Conservation (phyloP, 2,329 filamentous ascomycete species). For the Fusarium multiceps region DNA sequence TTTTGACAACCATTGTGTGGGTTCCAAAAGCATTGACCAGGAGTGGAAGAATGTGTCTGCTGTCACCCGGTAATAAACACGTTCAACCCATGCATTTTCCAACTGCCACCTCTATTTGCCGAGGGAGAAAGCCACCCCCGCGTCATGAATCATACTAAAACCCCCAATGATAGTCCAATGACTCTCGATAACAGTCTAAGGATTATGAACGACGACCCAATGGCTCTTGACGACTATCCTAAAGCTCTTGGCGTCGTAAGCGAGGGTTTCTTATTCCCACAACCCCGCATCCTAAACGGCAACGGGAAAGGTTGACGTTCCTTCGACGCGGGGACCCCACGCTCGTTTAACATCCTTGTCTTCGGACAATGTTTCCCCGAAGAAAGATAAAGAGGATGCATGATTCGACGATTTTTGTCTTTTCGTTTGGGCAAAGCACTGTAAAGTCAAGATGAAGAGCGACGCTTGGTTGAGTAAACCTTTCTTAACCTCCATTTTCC, state of each 20-base stretch:
- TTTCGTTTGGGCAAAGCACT: fast-evolving
- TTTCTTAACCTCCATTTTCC: constrained; percentile 53
- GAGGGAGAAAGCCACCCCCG: constrained; percentile 30
- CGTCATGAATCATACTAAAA: constrained; percentile 8
- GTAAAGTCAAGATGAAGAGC: constrained; percentile 38
- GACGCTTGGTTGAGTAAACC: constrained; percentile 52
- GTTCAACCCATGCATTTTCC: background rate
- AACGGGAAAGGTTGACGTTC: constrained; percentile 12
- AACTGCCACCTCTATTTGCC: constrained; percentile 40
- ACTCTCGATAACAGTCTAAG: background rate
- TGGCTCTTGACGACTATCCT: too few species aligned
- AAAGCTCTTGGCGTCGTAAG: too few species aligned
- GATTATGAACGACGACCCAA: background rate
- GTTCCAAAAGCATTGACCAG: background rate
- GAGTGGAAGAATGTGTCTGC: background rate
- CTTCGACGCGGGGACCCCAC: constrained; percentile 24
- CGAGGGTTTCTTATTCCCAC: background rate
- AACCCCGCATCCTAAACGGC: constrained; percentile 38
- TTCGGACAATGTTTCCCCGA: constrained; percentile 33
- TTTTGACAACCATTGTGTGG: constrained; percentile 11
- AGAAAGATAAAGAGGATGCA: constrained; percentile 18
- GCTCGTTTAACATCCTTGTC: constrained; percentile 1
- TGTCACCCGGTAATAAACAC: constrained; percentile 9
- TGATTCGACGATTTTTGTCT: background rate
- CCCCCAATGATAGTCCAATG: constrained; percentile 12